Conservation (phyloP, 2,329 filamentous ascomycete species). For the Pestalotiopsis sp. region DNA sequence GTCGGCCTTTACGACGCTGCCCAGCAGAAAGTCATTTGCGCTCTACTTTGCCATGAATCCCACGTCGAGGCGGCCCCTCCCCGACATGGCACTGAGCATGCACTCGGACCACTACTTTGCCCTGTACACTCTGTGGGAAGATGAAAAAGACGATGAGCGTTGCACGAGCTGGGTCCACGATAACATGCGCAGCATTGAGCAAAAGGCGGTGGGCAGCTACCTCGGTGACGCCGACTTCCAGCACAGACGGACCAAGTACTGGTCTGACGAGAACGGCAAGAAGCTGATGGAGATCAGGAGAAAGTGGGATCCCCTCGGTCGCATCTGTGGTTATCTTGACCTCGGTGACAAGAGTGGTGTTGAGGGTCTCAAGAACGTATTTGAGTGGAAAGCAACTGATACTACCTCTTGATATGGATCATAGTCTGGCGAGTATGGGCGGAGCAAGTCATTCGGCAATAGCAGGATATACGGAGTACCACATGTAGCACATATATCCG, state of each 20-base stretch:
- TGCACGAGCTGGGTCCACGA: conserved; percentile 45
- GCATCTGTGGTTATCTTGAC: conserved; percentile 46
- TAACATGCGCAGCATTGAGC: conserved; percentile 39
- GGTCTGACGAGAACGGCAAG: conserved; percentile 41
- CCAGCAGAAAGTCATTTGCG: conserved; percentile 42
- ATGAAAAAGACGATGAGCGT: conserved; percentile 42
- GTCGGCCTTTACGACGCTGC: conserved; percentile 46
- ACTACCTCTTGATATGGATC: neutral
- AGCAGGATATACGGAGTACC: neutral
- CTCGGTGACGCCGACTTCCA: conserved; percentile 56
- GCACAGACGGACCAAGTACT: conserved; percentile 45
- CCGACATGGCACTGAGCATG: conserved; percentile 55
- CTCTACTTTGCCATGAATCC: conserved; percentile 55
- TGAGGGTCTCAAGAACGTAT: conserved; percentile 40
- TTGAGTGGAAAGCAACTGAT: conserved; percentile 31
- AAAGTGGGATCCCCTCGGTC: conserved; percentile 43
- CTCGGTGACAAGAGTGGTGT: conserved; percentile 40
- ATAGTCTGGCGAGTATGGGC: neutral
- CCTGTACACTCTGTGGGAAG: conserved; percentile 50
- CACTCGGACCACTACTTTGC: conserved; percentile 58
- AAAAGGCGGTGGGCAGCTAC: conserved; percentile 48
- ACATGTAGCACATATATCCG: neutral
- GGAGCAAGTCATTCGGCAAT: neutral
- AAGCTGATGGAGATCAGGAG: conserved; percentile 42
- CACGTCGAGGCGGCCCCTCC: conserved; percentile 38